These are phyloP conservation scores for Globisporangium carolinianum DNA, from an alignment of 352 stramenopile species.

Conservation along the genomic window DNA sequence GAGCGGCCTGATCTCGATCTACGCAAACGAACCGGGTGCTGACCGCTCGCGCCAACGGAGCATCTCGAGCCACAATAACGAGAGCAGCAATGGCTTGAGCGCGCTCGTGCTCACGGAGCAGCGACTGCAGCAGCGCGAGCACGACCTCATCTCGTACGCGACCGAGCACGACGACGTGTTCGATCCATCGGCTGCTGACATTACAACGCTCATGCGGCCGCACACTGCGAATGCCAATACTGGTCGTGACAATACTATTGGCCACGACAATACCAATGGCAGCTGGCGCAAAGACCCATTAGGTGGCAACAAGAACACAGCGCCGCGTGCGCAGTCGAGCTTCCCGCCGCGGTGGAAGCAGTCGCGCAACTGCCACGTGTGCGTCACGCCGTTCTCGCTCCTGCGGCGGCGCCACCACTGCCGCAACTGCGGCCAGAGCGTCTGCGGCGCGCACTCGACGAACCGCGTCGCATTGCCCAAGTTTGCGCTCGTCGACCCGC, in stretches of 20 bases:
- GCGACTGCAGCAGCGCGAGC: conserved; percentile 53
- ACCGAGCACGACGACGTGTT: conserved; percentile 24
- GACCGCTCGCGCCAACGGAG: conserved; percentile 10
- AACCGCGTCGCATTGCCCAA: conserved; percentile 74
- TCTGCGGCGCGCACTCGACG: conserved; percentile 66
- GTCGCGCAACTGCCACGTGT: conserved; percentile 64
- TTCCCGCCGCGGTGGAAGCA: conserved; percentile 79
- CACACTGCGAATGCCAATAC: too few species aligned
- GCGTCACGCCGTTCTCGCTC: conserved; percentile 37
- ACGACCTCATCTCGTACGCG: conserved; percentile 50
- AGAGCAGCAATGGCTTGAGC: conserved; percentile 42
- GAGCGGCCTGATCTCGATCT: conserved; percentile 29
- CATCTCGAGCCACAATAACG: conserved; percentile 13
- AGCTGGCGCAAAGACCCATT: not conserved
- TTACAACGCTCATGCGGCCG: not conserved
- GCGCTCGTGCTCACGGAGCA: conserved; percentile 49
- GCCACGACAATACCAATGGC: not conserved
- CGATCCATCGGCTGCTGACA: conserved; percentile 7
- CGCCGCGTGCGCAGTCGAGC: conserved; percentile 32
- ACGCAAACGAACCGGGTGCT: conserved; percentile 17
- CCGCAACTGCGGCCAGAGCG: conserved; percentile 72
- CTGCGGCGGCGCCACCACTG: conserved; percentile 80
- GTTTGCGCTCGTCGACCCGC: conserved; percentile 59
- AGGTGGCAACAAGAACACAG: not conserved
- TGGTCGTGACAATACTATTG: too few species aligned